Percentiles rank a stretch among this genome's conserved stretches.
Conservation (phyloP, 163 green algal species). For the Chlamydomonas reinhardtii region DNA sequence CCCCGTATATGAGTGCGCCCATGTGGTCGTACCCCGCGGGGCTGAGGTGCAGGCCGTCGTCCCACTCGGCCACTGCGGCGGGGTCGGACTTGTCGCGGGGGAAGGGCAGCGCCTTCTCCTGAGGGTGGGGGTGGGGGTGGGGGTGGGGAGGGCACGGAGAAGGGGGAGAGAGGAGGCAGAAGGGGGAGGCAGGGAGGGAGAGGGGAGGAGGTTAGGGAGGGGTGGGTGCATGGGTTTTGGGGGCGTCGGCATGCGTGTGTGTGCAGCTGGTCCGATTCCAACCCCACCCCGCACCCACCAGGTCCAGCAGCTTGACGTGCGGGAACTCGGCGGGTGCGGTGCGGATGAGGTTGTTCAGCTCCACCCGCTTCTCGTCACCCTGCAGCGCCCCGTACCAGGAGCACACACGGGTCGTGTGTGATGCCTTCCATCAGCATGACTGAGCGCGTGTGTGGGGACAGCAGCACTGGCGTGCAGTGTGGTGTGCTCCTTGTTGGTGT, state of each 20-base stretch:
- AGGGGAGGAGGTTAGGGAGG: too few species aligned
- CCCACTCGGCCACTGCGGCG: background rate
- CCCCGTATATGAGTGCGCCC: background rate
- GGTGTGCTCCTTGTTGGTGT: background rate
- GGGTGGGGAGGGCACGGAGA: too few species aligned
- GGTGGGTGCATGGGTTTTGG: too few species aligned
- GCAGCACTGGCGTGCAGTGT: background rate
- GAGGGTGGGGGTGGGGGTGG: background rate
- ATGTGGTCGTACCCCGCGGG: slow-evolving; percentile 30
- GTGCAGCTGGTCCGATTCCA: too few species aligned
- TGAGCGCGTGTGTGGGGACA: too few species aligned
- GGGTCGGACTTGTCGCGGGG: background rate
- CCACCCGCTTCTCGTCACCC: background rate
- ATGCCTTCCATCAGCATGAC: too few species aligned
- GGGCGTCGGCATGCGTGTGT: too few species aligned
- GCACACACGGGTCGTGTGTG: background rate
- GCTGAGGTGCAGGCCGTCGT: slow-evolving; percentile 29
- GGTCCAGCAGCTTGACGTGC: slow-evolving; percentile 8
- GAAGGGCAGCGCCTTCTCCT: slow-evolving; percentile 28
- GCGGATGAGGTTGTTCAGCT: slow-evolving; percentile 29
- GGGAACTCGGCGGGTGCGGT: background rate
- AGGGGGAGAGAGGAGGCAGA: too few species aligned
- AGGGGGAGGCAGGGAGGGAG: too few species aligned
- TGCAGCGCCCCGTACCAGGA: too few species aligned
- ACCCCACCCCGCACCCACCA: background rate